phyloP scores from a whole-genome alignment of 306 rosid species.

The Fragaria vesca region DNA sequence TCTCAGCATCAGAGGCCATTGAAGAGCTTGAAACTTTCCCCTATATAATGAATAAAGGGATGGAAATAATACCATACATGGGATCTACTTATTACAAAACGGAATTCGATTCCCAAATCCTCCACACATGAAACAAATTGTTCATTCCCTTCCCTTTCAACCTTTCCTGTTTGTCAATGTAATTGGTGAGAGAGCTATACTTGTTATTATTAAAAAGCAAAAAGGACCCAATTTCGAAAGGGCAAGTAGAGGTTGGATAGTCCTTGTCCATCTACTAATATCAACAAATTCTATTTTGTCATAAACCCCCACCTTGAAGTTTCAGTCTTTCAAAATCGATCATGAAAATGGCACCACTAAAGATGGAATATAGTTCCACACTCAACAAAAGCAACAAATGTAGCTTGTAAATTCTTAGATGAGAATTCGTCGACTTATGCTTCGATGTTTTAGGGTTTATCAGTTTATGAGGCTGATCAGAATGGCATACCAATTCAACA shows the following conservation, averaged over 20 bases:
- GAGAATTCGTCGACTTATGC: not conserved
- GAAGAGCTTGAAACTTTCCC: constrained; percentile 3
- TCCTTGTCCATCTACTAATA: constrained; percentile 11
- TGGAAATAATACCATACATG: not conserved
- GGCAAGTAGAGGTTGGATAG: not conserved
- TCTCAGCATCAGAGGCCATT: constrained; percentile 7
- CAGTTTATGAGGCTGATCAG: not conserved
- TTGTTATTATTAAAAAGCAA: not conserved
- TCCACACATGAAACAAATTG: not conserved
- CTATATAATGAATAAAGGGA: not conserved
- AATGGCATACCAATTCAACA: not conserved
- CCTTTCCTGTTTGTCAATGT: not conserved
- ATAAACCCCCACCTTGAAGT: not conserved
- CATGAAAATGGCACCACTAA: not conserved
- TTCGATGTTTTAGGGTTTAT: not conserved
- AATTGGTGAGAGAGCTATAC: not conserved
- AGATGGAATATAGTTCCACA: not conserved
- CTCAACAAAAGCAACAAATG: not conserved
- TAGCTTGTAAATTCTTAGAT: not conserved
- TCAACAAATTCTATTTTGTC: not conserved
- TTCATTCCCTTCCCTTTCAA: not conserved
- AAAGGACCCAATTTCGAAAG: not conserved
- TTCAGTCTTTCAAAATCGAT: not conserved
- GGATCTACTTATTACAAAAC: constrained; percentile 9
- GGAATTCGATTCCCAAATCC: not conserved